Evolutionary conservation across 2,329 filamentous ascomycete species (phyloP).

Genomic region (Penicillium sumatraense): DNA sequence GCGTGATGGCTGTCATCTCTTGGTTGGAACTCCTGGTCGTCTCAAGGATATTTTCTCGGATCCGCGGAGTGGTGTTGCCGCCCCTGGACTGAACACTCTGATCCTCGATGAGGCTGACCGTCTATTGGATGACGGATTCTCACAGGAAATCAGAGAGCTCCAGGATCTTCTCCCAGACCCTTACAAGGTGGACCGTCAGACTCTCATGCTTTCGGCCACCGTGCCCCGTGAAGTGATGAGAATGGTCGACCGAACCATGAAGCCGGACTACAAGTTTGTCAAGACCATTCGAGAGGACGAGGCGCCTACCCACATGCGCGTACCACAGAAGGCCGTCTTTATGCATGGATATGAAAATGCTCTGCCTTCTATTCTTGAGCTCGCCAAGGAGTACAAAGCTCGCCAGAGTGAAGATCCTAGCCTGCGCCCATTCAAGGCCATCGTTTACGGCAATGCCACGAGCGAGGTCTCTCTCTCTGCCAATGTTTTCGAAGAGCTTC

Average conservation of each 20-base stretch:
- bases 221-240: constrained; percentile 81
- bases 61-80: constrained; percentile 63
- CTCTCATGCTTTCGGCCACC: constrained; percentile 93
- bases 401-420: constrained; percentile 43
- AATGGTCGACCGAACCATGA: constrained; percentile 78
- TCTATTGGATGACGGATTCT: constrained; percentile 70
- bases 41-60: constrained; percentile 81
- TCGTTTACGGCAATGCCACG: constrained; percentile 86
- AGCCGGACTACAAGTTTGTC: constrained; percentile 83
- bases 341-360: constrained; percentile 74
- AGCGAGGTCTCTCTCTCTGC: constrained; percentile 70
- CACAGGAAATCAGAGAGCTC: constrained; percentile 67
- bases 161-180: constrained; percentile 66
- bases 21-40: constrained; percentile 89
- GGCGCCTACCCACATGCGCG: constrained; percentile 78
- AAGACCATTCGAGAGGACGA: constrained; percentile 86
- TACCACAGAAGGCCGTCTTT: constrained; percentile 77
- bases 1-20: constrained; percentile 78
- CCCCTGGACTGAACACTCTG: constrained; percentile 63
- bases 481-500: constrained; percentile 60
- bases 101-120: constrained; percentile 72
- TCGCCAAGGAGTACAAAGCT: constrained; percentile 66
- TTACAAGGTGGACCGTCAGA: constrained; percentile 73
- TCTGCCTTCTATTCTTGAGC: constrained; percentile 76
- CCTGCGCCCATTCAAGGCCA: constrained; percentile 83